Evolutionary conservation across 345 rosid species (phyloP).

Genomic region (Tarenaya hassleriana): DNA sequence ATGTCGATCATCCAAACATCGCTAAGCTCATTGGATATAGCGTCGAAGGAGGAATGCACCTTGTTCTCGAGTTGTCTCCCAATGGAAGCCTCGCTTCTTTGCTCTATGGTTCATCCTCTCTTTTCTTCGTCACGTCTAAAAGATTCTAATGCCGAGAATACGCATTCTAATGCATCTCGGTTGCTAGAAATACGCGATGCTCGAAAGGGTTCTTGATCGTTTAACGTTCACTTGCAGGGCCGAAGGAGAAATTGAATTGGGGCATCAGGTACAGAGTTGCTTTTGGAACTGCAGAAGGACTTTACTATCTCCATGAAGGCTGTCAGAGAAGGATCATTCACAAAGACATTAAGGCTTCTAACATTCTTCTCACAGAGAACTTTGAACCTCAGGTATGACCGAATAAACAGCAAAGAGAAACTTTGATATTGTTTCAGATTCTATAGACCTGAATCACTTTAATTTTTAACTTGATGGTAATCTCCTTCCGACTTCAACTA

Average conservation of each 20-base stretch:
- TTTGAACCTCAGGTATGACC: slow-evolving; percentile 67
- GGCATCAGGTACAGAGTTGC: slow-evolving; percentile 62
- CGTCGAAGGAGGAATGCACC: slow-evolving; percentile 95
- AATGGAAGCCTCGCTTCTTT: slow-evolving; percentile 79
- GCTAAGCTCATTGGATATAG: slow-evolving; percentile 84
- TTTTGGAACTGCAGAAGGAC: slow-evolving; percentile 74
- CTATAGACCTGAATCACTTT: background rate
- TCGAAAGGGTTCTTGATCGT: too few species aligned
- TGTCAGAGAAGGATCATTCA: slow-evolving; percentile 93
- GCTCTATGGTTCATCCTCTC: slow-evolving; percentile 53
- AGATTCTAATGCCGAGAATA: background rate
- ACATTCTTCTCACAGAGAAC: slow-evolving; percentile 76
- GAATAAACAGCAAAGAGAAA: too few species aligned
- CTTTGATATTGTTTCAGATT: too few species aligned
- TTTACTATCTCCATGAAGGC: slow-evolving; percentile 75
- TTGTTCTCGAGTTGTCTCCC: slow-evolving; percentile 80
- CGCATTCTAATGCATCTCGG: slow-evolving; percentile 5
- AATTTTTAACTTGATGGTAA: background rate
- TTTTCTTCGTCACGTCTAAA: background rate
- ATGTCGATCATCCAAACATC: slow-evolving; percentile 88
- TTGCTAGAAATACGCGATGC: too few species aligned
- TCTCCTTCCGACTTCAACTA: slow-evolving; percentile 3
- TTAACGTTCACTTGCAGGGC: slow-evolving; percentile 28
- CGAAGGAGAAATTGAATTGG: slow-evolving; percentile 61
- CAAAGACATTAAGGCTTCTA: slow-evolving; percentile 88